A percentile compares a stretch with the other conserved stretches of the same genome.
phyloP scores from a whole-genome alignment of 768 basidiomycete genomes.

The Pseudohyphozyma bogoriensis region DNA sequence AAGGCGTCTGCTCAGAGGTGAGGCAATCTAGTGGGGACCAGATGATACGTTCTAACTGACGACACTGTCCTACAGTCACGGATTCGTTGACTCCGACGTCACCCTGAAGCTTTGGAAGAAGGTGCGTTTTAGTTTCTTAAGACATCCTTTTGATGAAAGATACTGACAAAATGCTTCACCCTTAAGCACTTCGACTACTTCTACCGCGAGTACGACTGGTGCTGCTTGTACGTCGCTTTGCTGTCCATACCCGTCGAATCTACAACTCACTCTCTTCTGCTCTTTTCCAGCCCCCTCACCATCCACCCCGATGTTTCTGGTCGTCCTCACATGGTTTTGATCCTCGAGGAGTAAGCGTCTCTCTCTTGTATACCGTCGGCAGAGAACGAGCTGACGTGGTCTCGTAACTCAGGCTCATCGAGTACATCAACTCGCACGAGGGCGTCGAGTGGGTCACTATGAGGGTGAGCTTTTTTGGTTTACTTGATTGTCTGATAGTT shows the following conservation, averaged over 20 bases:
- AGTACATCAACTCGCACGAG: constrained; percentile 42
- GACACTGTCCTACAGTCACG: constrained; percentile 56
- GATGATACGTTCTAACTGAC: no score
- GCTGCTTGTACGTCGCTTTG: not conserved
- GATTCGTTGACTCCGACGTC: constrained; percentile 59
- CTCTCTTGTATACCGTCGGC: constrained; percentile 50
- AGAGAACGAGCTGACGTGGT: not conserved
- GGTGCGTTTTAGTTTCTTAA: not conserved
- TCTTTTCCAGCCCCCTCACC: constrained; percentile 64
- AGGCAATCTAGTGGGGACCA: no score
- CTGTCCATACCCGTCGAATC: no score
- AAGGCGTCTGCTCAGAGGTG: constrained; percentile 35
- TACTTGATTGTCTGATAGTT: not conserved
- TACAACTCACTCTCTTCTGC: no score
- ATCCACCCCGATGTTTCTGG: constrained; percentile 71
- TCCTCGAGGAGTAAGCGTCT: constrained; percentile 69
- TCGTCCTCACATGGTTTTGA: constrained; percentile 59
- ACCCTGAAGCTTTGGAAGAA: constrained; percentile 69
- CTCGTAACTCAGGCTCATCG: not conserved
- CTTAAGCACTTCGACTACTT: constrained; percentile 51
- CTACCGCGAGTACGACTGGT: constrained; percentile 39
- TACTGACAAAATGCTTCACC: not conserved
- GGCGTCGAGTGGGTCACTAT: constrained; percentile 62
- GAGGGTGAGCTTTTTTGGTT: constrained; percentile 43
- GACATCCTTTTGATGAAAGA: no score